A percentile compares a stretch with the other conserved stretches of the same genome.
Conservation (phyloP, 805 yeast genomes). For the Saccharomycopsis oosterbeekiorum region DNA sequence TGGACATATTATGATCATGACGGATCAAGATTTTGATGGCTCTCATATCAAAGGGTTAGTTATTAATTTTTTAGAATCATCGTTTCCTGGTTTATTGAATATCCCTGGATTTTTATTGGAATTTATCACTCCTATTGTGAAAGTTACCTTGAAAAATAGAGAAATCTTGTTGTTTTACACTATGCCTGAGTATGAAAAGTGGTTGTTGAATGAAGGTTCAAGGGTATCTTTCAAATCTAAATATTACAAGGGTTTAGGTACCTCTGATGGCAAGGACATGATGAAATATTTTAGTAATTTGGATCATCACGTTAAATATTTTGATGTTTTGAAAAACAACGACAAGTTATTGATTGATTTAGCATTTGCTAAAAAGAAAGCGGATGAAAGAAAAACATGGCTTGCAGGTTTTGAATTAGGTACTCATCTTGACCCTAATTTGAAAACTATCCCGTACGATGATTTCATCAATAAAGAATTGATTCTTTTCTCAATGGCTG, state of each 20-base stretch:
- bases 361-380: constrained; percentile 90
- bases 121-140: constrained; percentile 93
- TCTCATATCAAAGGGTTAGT: constrained; percentile 94
- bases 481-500: constrained; percentile 93
- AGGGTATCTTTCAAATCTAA: constrained; percentile 79
- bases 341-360: constrained; percentile 76
- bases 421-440: constrained; percentile 73
- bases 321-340: constrained; percentile 68
- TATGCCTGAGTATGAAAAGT: constrained; percentile 90
- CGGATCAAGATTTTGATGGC: constrained; percentile 99
- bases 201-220: constrained; percentile 81
- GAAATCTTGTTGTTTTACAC: constrained; percentile 60
- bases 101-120: constrained; percentile 89
- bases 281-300: constrained; percentile 81
- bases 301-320: constrained; percentile 76
- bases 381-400: constrained; percentile 98
- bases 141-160: constrained; percentile 66
- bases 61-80: constrained; percentile 84
- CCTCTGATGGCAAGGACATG: constrained; percentile 74
- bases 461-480: constrained; percentile 93
- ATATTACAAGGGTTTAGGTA: constrained; percentile 98
- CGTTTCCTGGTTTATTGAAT: constrained; percentile 86
- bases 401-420: constrained; percentile 85
- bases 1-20: constrained; percentile 97
- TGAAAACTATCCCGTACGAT: constrained; percentile 73